phyloP scores from a whole-genome alignment of 148 eudicot species.

The Drosera capensis region DNA sequence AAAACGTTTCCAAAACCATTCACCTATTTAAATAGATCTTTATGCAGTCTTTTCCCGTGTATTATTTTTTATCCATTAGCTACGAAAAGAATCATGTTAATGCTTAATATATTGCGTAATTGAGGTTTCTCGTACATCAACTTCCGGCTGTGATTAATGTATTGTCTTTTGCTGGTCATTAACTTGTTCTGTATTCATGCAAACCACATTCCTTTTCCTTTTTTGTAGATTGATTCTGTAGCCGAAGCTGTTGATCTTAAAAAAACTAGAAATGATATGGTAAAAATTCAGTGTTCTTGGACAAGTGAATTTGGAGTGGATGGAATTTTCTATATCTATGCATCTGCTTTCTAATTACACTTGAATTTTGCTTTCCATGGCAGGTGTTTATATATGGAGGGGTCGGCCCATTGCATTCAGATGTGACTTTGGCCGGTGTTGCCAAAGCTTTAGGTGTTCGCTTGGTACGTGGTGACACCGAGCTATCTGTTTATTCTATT shows the following conservation, averaged over 20 bases:
- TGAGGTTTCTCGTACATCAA: too few relatives aligned
- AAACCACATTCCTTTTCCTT: not conserved
- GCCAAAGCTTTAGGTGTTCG: constrained; percentile 98
- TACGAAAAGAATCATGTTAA: too few relatives aligned
- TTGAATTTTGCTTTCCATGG: constrained; percentile 9
- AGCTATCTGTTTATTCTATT: not conserved
- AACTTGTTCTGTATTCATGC: not conserved
- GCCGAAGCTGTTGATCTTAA: constrained; percentile 75
- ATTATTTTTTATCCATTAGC: too few relatives aligned
- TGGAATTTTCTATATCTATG: too few relatives aligned
- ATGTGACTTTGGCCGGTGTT: constrained; percentile 76
- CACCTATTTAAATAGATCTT: too few relatives aligned
- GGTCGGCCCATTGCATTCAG: constrained; percentile 83
- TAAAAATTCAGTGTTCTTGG: constrained; percentile 13
- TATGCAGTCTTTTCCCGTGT: too few relatives aligned
- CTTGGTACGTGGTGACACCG: constrained; percentile 32
- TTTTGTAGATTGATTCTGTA: constrained; percentile 71
- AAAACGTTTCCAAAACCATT: not conserved
- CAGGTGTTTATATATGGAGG: constrained; percentile 98
- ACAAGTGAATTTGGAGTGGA: not conserved
- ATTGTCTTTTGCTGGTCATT: not conserved
- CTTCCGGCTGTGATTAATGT: not conserved
- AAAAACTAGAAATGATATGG: constrained; percentile 72
- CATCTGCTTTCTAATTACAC: not conserved
- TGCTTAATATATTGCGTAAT: too few relatives aligned